These are phyloP conservation scores for Yamadazyma dendronema DNA, from an alignment of 1,139 yeast species.

Conservation along the genomic window DNA sequence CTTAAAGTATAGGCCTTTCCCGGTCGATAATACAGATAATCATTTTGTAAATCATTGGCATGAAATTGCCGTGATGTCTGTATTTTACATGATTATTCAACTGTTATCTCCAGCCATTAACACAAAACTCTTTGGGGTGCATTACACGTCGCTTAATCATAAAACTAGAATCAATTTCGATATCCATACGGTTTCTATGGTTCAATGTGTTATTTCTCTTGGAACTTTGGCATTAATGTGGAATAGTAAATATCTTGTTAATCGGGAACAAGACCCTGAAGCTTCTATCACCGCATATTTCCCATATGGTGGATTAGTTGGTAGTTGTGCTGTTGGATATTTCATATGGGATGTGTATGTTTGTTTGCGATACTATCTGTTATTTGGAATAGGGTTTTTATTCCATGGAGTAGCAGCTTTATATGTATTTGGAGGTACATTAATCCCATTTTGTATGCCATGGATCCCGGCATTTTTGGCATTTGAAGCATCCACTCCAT, in stretches of 20 bases:
- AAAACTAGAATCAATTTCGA: slow-evolving; percentile 71
- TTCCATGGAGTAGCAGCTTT: slow-evolving; percentile 85
- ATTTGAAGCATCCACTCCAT: slow-evolving; percentile 92
- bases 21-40: slow-evolving; percentile 26
- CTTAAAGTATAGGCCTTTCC: slow-evolving; percentile 46
- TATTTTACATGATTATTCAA: slow-evolving; percentile 41
- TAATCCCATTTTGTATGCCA: slow-evolving; percentile 56
- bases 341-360: slow-evolving; percentile 87
- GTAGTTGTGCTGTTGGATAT: slow-evolving; percentile 76
- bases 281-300: slow-evolving; percentile 59
- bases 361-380: slow-evolving; percentile 55
- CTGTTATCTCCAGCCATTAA: slow-evolving; percentile 38
- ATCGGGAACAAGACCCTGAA: slow-evolving; percentile 43
- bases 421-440: slow-evolving; percentile 61
- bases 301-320: slow-evolving; percentile 72
- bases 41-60: slow-evolving; percentile 51
- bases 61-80: slow-evolving; percentile 40
- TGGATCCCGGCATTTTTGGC: slow-evolving; percentile 81
- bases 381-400: slow-evolving; percentile 81
- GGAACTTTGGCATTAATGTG: slow-evolving; percentile 57
- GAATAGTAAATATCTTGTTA: slow-evolving; percentile 44
- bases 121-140: slow-evolving; percentile 35
- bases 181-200: slow-evolving; percentile 84
- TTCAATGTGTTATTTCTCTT: slow-evolving; percentile 68
- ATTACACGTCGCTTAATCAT: slow-evolving; percentile 46